Evolutionary conservation across 495 filamentous ascomycete genomes (phyloP), one percentile per base, ranked within the genome.

Genomic region (Xylaria flabelliformis): DNA sequence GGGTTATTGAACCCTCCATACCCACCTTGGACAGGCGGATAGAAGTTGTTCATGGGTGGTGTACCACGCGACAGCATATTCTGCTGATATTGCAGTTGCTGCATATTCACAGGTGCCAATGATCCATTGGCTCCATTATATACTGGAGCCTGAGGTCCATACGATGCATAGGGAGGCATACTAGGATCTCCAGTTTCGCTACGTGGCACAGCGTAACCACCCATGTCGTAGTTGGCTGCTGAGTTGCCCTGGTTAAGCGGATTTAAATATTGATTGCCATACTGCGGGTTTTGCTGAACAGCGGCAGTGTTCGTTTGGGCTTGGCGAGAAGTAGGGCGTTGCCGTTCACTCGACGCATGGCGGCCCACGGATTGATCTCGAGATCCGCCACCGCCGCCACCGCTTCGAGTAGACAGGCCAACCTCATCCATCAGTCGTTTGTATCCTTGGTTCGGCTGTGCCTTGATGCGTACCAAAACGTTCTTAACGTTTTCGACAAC

Each of bases 361-460:
- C 75, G 69, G 51, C 77, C 74, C 46, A 77, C 77, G 19, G 77
- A 79, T 72, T 86, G 84, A 53, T 86, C 85, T 46, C 85, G 82
- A 48, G 80, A 76, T 70, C 75, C 58, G 65, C 79, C 79, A 26
- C 81, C 80, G 44, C 81, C 82, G 26, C 78, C 78, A 62, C 83
- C 76, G 51, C 75, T 87, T 19, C 87, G 82, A 48, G 87, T 89
- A 61, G 93, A 94, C 68, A 97, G 83, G 63, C 93, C 95, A 78
- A 97, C 96, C 81, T 98, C 95, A 76, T 97, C 95, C 96, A 99
- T 99, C 61, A 99, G 82, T 53, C 96, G 93, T 86, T 98, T 98
- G 82, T 99, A 99, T 50, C 96, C 96, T 81, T 99, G 97, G 62
- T 92, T 91, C 59, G 96, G 94, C 70, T 95, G 92, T 7, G 93